Base-by-base conservation (phyloP, 2,329 filamentous ascomycete genomes). In the Trichoderma brevicompactum region DNA sequence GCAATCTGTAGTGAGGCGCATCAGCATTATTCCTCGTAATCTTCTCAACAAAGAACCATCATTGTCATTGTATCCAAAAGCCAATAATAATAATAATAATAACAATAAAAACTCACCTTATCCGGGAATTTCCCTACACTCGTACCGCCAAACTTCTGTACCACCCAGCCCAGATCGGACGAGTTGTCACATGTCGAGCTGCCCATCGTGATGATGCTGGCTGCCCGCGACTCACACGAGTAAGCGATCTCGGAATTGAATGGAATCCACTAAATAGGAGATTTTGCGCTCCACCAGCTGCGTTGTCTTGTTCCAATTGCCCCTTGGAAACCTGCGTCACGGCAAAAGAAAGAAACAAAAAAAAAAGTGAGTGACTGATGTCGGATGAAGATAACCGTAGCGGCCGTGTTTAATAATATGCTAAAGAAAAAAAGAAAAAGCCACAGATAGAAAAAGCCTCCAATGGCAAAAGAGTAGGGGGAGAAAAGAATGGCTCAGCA, bases 81-180 rank as follows among this genome's bases (percentile, higher is more conserved):
- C n/a, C n/a, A 52, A 50, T 3, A 10, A 48, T 5, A 38, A 32
- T 12, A 7, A 40, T 7, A 12, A 23, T 5, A 41, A 7, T 2
- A 17, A 43, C n/a, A 36, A 40, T 34, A 49, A 13, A 34, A 56
- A 65, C 79, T 66, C 74, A 85, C 83, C 79, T 90, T 89, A 71
- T 87, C 85, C 60, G 94, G 89, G 73, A 96, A 97, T 80, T 98
- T 98, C 72, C 94, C 95, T 59, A 98, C 91, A 75, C 92, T 96
- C 60, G 94, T 99, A 59, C 94, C 94, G 68, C 94, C 94, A 77
- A 96, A 97, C 79, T 97, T 97, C 77, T 97, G 93, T 58, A 97
- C 91, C 36, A 96, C 84, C 94, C 93, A 97, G 70, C 83, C 83
- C 69, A 82, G 80, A 53, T 72, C 71, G 63, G 75, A 72, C 55